These are phyloP conservation scores for Pleurotus ostreatus DNA, from an alignment of 768 basidiomycete genomes.

Conservation along the genomic window DNA sequence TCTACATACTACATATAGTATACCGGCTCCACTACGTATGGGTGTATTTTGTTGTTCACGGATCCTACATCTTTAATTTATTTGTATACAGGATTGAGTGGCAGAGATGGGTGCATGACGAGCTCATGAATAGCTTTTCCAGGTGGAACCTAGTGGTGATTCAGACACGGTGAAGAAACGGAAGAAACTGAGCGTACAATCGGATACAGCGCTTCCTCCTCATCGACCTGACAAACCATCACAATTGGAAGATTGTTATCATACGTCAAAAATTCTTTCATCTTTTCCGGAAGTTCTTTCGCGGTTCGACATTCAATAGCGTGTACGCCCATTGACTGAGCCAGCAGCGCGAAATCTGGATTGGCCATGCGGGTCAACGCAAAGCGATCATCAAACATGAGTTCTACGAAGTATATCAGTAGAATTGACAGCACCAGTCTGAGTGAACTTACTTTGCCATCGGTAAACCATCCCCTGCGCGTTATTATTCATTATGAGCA, in stretches of 20 bases:
- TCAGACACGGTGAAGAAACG: conserved; percentile 12
- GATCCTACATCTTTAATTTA: neutral
- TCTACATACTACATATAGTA: too few relatives aligned
- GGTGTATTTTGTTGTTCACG: too few relatives aligned
- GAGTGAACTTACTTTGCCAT: conserved; percentile 76
- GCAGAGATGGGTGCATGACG: conserved; percentile 63
- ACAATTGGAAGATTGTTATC: conserved; percentile 82
- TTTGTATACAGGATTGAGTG: conserved; percentile 5
- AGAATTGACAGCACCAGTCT: neutral
- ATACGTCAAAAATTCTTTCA: conserved; percentile 98
- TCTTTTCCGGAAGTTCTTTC: conserved; percentile 85
- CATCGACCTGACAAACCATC: conserved; percentile 85
- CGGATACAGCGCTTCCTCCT: conserved; percentile 84
- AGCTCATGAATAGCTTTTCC: conserved; percentile 94
- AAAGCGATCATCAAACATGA: conserved; percentile 96
- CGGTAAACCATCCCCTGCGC: conserved; percentile 99
- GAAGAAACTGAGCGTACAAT: conserved; percentile 49
- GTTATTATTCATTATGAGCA: conserved; percentile 90
- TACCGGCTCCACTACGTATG: too few relatives aligned
- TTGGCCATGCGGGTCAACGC: conserved; percentile 95
- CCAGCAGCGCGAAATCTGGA: conserved; percentile 90
- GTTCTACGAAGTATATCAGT: conserved; percentile 38
- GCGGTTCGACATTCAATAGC: conserved; percentile 72
- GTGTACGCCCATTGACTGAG: conserved; percentile 88
- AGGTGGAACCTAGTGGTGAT: conserved; percentile 63